These are phyloP conservation scores for Codiaeum variegatum DNA, from an alignment of 441 rosid genomes.

Conservation along the genomic window DNA sequence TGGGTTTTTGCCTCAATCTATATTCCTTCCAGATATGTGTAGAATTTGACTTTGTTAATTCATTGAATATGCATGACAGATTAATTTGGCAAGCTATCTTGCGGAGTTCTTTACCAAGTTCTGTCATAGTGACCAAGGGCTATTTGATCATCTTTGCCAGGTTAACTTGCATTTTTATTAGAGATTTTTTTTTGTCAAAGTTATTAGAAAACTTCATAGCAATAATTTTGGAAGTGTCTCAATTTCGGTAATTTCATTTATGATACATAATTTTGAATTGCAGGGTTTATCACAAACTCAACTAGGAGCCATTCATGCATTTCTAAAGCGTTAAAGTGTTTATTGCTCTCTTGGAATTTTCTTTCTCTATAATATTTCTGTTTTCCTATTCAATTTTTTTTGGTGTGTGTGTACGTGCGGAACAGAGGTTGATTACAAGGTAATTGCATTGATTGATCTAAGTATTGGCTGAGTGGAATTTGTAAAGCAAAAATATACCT, in stretches of 20 bases:
- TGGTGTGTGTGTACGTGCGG: too few relatives aligned
- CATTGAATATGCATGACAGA: conserved; percentile 36
- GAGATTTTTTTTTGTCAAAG: conserved; percentile 13
- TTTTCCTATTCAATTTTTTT: too few relatives aligned
- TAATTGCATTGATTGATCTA: not conserved
- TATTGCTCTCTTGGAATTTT: not conserved
- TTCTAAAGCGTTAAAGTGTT: conserved; percentile 35
- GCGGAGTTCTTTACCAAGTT: conserved; percentile 58
- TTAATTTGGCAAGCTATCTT: conserved; percentile 66
- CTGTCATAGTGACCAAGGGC: conserved; percentile 39
- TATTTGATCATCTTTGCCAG: conserved; percentile 69
- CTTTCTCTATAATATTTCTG: not conserved
- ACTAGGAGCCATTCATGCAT: conserved; percentile 43
- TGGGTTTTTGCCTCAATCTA: conserved; percentile 21
- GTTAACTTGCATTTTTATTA: conserved; percentile 27
- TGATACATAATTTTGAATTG: conserved; percentile 11
- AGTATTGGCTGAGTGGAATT: not conserved
- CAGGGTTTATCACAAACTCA: conserved; percentile 57
- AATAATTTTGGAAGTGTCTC: not conserved
- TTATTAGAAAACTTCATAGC: conserved; percentile 1
- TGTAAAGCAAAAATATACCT: conserved; percentile 6
- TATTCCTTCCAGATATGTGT: not conserved
- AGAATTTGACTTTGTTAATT: not conserved
- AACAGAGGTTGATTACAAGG: not conserved
- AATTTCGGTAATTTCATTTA: not conserved